A percentile compares a stretch with the other conserved stretches of the same genome.
phyloP scores from a whole-genome alignment of 1,284 basidiomycete genomes.

The Mycena sp. region DNA sequence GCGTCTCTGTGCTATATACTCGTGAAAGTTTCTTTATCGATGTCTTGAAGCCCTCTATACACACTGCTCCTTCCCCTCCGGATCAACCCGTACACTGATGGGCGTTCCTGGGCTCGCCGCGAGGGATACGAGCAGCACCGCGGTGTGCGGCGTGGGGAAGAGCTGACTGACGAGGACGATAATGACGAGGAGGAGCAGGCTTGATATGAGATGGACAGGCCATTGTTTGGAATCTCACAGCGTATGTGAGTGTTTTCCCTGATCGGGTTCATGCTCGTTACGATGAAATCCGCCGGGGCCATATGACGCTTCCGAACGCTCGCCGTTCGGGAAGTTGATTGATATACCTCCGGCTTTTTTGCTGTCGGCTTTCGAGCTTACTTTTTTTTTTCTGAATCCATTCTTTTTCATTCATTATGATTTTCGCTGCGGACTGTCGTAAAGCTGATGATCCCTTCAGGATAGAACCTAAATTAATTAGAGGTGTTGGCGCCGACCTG shows the following conservation, averaged over 20 bases:
- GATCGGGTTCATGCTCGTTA: neutral
- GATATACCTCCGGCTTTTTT: conserved; percentile 21
- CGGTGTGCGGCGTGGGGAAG: conserved; percentile 72
- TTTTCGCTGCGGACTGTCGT: too few relatives aligned
- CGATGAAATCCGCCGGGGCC: conserved; percentile 30
- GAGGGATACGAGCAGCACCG: conserved; percentile 66
- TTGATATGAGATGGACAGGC: too few relatives aligned
- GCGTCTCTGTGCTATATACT: conserved; percentile 45
- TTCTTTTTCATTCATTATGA: neutral
- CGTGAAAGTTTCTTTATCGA: conserved; percentile 1
- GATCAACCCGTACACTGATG: conserved; percentile 87
- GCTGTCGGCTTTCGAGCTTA: neutral
- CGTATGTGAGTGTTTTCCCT: too few relatives aligned
- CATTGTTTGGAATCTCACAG: too few relatives aligned
- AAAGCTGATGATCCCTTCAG: too few relatives aligned
- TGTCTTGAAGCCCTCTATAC: conserved; percentile 64
- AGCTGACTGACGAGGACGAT: conserved; percentile 78
- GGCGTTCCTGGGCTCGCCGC: conserved; percentile 81
- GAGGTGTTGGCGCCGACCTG: too few relatives aligned
- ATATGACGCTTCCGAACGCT: conserved; percentile 23
- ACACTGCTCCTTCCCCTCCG: conserved; percentile 87
- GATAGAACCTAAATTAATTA: too few relatives aligned
- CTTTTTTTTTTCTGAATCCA: neutral
- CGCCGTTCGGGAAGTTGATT: conserved; percentile 20
- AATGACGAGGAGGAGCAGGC: conserved; percentile 50